These are phyloP conservation scores for Marasmius fiardii DNA, from an alignment of 1,284 basidiomycete species.

Conservation along the genomic window DNA sequence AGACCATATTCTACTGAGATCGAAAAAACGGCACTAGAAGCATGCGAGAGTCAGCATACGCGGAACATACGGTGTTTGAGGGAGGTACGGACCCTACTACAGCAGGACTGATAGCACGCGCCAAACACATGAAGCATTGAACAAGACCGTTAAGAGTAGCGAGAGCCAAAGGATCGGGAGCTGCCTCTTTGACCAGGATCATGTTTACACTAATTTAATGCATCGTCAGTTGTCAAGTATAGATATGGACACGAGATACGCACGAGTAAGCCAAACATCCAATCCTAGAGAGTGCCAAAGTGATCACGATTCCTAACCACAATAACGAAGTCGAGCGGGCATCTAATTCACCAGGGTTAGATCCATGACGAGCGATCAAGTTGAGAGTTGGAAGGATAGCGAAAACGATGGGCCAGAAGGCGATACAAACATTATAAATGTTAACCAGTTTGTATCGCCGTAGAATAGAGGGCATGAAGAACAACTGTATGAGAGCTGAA, in stretches of 20 bases:
- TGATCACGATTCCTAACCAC: conserved; percentile 37
- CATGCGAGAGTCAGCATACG: not conserved
- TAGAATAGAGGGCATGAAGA: conserved; percentile 42
- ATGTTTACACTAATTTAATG: not conserved
- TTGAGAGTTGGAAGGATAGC: conserved; percentile 39
- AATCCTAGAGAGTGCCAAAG: conserved; percentile 32
- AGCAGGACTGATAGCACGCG: conserved; percentile 1
- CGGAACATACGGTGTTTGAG: not conserved
- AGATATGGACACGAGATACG: conserved; percentile 17
- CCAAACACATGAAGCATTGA: conserved; percentile 2
- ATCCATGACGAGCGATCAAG: conserved; percentile 30
- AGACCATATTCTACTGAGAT: conserved; percentile 2
- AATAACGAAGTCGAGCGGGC: conserved; percentile 22
- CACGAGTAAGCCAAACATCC: conserved; percentile 38
- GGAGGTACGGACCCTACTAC: conserved; percentile 2
- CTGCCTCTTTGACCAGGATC: not conserved
- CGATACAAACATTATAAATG: conserved; percentile 44
- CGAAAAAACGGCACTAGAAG: conserved; percentile 1
- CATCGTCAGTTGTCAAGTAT: not conserved
- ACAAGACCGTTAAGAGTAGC: conserved; percentile 1
- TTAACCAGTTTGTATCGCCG: conserved; percentile 34
- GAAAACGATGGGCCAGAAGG: conserved; percentile 39
- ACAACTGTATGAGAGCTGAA: conserved; percentile 37
- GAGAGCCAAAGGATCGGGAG: not conserved
- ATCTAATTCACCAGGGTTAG: conserved; percentile 21